Evolutionary conservation across 129 eudicot species (phyloP), one percentile per base, ranked within the genome.

Genomic region (Apium graveolens): DNA sequence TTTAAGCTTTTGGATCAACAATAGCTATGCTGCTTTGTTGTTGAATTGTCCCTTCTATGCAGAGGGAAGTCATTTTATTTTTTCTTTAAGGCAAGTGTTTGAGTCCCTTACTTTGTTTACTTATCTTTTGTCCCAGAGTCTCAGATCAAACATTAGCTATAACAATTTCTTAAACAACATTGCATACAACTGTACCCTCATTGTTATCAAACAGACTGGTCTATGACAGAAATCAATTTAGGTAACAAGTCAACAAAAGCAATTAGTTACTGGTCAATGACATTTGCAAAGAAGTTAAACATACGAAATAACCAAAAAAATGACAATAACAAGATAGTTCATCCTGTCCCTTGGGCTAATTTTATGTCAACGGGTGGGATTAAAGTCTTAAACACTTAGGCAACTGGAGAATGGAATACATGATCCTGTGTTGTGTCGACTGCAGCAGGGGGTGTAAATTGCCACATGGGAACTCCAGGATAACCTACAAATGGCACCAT

Each of bases 381-480:
- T 42, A n/a, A n/a, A n/a, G n/a, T n/a, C n/a, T n/a, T 8, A 46
- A 46, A n/a, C 13, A 74, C 4, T 27, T 44, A 74, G 7, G 77
- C 77, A 44, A 74, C 77, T 44, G 77, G 77, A n/a, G 77, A 74
- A 74, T 29, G 77, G 77, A 79, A 89, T 68, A 83, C 87, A 80
- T 91, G 95, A 83, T 91, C 97, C 81, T 89, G 87, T 16, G 97
- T 89, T 34, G 92, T 89, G 82, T 89, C 95, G 26, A 87, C 90
- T 26, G 90, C 89, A 60, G 86, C 81, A 44, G 89, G 97, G 12
- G 92, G 83, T 44, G 90, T 87, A 46, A 88, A 89, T 49, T 84
- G 97, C 97, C 95, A 89, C 97, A 91, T 89, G 16, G 97, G 87
- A 73, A 86, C 83, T 45, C 95, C 92, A 65, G 87, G 89, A 84